Evolutionary conservation across 352 stramenopile genomes (phyloP).

Genomic region (Phytophthora litchii): DNA sequence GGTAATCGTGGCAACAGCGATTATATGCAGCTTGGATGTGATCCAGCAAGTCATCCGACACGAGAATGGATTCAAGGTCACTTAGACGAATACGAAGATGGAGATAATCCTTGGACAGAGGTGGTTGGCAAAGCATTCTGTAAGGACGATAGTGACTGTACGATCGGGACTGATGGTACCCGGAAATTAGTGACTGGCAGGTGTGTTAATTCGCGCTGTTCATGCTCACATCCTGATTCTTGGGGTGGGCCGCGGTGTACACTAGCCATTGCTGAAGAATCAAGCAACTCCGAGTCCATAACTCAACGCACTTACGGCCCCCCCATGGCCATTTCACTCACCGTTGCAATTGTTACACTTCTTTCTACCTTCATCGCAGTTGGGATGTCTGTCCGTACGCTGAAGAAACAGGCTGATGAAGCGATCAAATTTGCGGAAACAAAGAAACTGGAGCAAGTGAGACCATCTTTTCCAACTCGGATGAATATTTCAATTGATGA

Average conservation of each 20-base stretch:
- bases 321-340: slow-evolving; percentile 30
- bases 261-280: slow-evolving; percentile 12
- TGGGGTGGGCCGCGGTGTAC: slow-evolving; percentile 48
- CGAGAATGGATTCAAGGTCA: slow-evolving; percentile 43
- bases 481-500: slow-evolving; percentile 27
- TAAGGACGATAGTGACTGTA: slow-evolving; percentile 35
- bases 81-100: slow-evolving; percentile 37
- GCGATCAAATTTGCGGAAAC: slow-evolving; percentile 21
- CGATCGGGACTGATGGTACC: slow-evolving; percentile 27
- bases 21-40: slow-evolving; percentile 37
- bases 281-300: slow-evolving; percentile 5
- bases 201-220: slow-evolving; percentile 38
- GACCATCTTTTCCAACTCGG: slow-evolving; percentile 17
- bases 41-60: slow-evolving; percentile 42
- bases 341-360: slow-evolving; percentile 31
- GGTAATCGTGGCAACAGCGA: slow-evolving; percentile 18
- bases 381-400: slow-evolving; percentile 25
- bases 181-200: slow-evolving; percentile 35
- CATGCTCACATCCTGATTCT: slow-evolving; percentile 30
- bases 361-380: slow-evolving; percentile 31
- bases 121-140: slow-evolving; percentile 39
- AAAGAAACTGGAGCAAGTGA: slow-evolving; percentile 21
- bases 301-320: slow-evolving; percentile 31
- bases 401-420: slow-evolving; percentile 29
- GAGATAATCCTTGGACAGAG: slow-evolving; percentile 24